These are phyloP conservation scores for Leccinum variicolor DNA, from an alignment of 768 basidiomycete genomes.

Conservation along the genomic window DNA sequence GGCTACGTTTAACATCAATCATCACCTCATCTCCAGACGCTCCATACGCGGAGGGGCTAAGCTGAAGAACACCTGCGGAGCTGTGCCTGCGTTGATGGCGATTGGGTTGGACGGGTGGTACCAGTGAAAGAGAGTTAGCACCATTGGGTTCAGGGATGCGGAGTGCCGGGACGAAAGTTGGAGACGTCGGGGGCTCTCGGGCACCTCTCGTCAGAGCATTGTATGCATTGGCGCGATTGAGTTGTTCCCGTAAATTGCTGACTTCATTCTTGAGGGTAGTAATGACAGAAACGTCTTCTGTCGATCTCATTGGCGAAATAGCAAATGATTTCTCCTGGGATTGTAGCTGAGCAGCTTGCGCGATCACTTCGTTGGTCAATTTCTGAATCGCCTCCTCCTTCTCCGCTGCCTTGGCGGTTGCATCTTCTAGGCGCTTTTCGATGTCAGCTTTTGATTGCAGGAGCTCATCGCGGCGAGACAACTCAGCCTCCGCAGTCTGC, in stretches of 20 bases:
- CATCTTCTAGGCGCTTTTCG: conserved; percentile 79
- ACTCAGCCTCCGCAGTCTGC: conserved; percentile 65
- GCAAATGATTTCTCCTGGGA: conserved; percentile 70
- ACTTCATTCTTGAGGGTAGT: conserved; percentile 90
- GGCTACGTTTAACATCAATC: conserved; percentile 67
- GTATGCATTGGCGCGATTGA: conserved; percentile 92
- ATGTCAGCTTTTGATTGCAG: conserved; percentile 72
- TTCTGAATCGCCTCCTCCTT: conserved; percentile 83
- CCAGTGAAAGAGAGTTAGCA: conserved; percentile 44
- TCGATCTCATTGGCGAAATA: conserved; percentile 55
- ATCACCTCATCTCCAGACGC: conserved; percentile 78
- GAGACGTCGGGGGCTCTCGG: conserved; percentile 75
- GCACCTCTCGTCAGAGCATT: conserved; percentile 77
- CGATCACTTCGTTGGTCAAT: conserved; percentile 72
- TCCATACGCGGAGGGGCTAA: conserved; percentile 58
- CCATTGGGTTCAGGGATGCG: conserved; percentile 46
- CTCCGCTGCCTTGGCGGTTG: conserved; percentile 65
- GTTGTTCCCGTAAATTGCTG: conserved; percentile 87
- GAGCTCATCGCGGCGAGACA: conserved; percentile 70
- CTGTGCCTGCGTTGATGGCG: conserved; percentile 84
- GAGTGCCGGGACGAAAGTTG: conserved; percentile 80
- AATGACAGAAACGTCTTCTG: conserved; percentile 86
- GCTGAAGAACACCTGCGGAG: conserved; percentile 73
- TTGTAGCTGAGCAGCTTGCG: conserved; percentile 75
- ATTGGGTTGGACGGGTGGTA: conserved; percentile 34